phyloP scores from a whole-genome alignment of 1,139 yeast genomes.

The Yamadazyma songkhlaensis region DNA sequence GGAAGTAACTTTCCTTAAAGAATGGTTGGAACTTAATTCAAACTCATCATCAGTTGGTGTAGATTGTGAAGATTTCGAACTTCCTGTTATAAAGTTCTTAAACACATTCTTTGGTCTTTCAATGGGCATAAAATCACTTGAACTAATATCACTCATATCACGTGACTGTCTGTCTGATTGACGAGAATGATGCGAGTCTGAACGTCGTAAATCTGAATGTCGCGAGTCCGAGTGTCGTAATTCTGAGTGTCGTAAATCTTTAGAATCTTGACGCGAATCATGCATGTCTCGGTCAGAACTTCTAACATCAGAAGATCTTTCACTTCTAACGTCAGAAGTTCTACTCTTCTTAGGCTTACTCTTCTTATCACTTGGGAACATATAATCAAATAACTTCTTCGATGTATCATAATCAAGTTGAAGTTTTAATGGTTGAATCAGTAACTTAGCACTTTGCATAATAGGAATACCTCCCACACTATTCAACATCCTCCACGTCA shows the following conservation, averaged over 20 bases:
- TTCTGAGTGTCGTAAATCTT: too few species aligned
- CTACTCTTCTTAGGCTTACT: background rate
- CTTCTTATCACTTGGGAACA: slow-evolving; percentile 51
- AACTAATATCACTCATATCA: slow-evolving; percentile 8
- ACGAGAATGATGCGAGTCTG: too few species aligned
- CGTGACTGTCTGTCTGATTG: too few species aligned
- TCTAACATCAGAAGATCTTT: too few species aligned
- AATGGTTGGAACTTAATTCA: slow-evolving; percentile 9
- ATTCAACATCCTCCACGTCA: slow-evolving; percentile 70
- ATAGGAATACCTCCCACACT: slow-evolving; percentile 88
- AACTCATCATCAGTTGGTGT: slow-evolving; percentile 10
- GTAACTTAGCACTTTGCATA: slow-evolving; percentile 43
- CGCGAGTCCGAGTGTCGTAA: too few species aligned
- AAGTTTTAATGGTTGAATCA: slow-evolving; percentile 65
- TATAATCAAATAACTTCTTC: slow-evolving; percentile 56
- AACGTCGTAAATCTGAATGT: too few species aligned
- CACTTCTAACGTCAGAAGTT: slow-evolving; percentile 1
- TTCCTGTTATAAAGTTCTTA: slow-evolving; percentile 8
- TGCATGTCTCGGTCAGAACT: too few species aligned
- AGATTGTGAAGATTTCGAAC: slow-evolving; percentile 3
- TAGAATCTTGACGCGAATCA: too few species aligned
- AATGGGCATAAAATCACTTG: slow-evolving; percentile 7
- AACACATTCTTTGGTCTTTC: slow-evolving; percentile 14
- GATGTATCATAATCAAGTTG: slow-evolving; percentile 74
- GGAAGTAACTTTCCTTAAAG: slow-evolving; percentile 7